Evolutionary conservation across 2,329 filamentous ascomycete genomes (phyloP).

Genomic region (Paecilomyces fulvus): DNA sequence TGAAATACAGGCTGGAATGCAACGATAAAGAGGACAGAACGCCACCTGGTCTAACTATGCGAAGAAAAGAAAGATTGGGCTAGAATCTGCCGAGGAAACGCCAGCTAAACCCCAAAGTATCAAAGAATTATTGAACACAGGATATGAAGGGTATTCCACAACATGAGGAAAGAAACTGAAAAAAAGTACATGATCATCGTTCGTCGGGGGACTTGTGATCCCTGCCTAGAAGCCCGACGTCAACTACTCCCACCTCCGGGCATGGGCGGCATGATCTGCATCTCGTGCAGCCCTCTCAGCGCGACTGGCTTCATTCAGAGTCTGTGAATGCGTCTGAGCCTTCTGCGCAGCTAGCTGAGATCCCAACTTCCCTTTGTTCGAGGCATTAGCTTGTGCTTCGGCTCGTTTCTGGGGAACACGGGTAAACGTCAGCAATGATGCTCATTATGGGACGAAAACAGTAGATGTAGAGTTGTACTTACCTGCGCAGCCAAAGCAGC

Average conservation of each 20-base stretch:
- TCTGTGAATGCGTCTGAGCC: conserved; percentile 60
- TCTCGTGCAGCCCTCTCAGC: conserved; percentile 59
- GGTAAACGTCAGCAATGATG: neutral
- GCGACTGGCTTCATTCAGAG: conserved; percentile 58
- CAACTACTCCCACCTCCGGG: conserved; percentile 48
- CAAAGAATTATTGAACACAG: neutral
- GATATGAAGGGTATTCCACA: neutral
- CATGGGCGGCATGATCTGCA: conserved; percentile 54
- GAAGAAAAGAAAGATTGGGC: too few relatives aligned
- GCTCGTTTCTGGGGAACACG: conserved; percentile 52
- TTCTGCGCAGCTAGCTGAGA: conserved; percentile 66
- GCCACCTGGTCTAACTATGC: too few relatives aligned
- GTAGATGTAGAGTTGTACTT: conserved; percentile 23
- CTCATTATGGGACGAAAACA: conserved; percentile 5
- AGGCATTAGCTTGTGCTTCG: conserved; percentile 40
- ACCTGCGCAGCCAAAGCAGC: conserved; percentile 83
- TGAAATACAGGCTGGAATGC: too few relatives aligned
- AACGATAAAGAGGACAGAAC: too few relatives aligned
- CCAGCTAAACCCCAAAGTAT: too few relatives aligned
- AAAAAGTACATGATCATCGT: neutral
- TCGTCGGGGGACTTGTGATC: neutral
- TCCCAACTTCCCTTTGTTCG: conserved; percentile 57
- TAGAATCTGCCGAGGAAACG: too few relatives aligned
- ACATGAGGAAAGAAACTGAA: neutral
- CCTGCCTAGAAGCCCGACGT: neutral